phyloP scores from a whole-genome alignment of 1,284 basidiomycete genomes.

The Lentinula novae-zelandiae region DNA sequence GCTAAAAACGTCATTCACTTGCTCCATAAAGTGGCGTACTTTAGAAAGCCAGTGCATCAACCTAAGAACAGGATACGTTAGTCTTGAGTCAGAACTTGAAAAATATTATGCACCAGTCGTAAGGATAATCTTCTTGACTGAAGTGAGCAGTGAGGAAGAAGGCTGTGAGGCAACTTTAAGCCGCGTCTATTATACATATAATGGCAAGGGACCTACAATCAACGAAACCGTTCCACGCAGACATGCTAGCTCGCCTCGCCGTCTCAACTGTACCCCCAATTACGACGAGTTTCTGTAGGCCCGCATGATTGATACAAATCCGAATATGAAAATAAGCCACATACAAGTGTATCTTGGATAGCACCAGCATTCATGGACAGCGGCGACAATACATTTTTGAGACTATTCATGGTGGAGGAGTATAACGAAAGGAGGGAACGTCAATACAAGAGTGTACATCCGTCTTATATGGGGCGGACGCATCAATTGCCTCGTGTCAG shows the following conservation, averaged over 20 bases:
- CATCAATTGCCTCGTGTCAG: slow-evolving; percentile 9
- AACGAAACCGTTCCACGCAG: slow-evolving; percentile 83
- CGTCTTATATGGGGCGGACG: slow-evolving; percentile 31
- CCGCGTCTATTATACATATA: not conserved
- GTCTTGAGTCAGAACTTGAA: slow-evolving; percentile 1
- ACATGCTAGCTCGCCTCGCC: slow-evolving; percentile 66
- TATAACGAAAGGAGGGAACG: slow-evolving; percentile 23
- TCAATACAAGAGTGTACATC: slow-evolving; percentile 26
- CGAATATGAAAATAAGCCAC: slow-evolving; percentile 16
- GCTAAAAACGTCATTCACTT: not conserved
- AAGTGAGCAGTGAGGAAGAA: slow-evolving; percentile 87
- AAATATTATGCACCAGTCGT: slow-evolving; percentile 61
- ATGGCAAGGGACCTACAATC: slow-evolving; percentile 53
- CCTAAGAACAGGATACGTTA: slow-evolving; percentile 38
- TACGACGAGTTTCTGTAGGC: slow-evolving; percentile 66
- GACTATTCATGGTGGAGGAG: slow-evolving; percentile 46
- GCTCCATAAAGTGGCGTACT: slow-evolving; percentile 31
- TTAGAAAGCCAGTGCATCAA: slow-evolving; percentile 84
- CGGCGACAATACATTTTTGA: slow-evolving; percentile 60
- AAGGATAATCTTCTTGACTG: slow-evolving; percentile 80
- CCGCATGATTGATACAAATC: not conserved
- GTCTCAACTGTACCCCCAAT: slow-evolving; percentile 79
- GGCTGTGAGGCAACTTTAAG: slow-evolving; percentile 36
- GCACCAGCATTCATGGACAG: slow-evolving; percentile 53
- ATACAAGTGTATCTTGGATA: slow-evolving; percentile 61